phyloP scores from a whole-genome alignment of 371 early-diverging fungal species.

The Rhizomucor miehei region DNA sequence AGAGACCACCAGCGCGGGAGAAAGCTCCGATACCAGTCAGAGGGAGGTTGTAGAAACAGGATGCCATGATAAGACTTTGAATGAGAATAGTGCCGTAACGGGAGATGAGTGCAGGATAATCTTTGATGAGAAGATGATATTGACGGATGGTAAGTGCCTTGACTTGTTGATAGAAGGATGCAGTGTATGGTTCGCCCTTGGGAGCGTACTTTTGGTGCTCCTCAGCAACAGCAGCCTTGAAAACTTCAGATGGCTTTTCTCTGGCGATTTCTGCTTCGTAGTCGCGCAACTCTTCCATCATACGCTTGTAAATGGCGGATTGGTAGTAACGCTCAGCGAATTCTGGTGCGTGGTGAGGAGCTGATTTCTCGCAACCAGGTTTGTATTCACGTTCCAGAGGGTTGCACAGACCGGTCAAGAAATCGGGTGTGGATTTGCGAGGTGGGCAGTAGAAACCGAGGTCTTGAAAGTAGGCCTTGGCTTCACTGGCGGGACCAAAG shows the following conservation, averaged over 20 bases:
- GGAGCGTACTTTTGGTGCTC: slow-evolving; percentile 40
- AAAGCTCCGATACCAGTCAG: slow-evolving; percentile 54
- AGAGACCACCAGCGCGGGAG: slow-evolving; percentile 65
- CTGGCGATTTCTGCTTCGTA: slow-evolving; percentile 15
- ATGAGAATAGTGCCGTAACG: slow-evolving; percentile 53
- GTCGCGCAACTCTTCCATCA: slow-evolving; percentile 25
- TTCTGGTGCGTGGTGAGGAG: slow-evolving; percentile 43
- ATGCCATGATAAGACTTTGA: slow-evolving; percentile 66
- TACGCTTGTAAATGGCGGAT: slow-evolving; percentile 17
- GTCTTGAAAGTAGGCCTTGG: slow-evolving; percentile 65
- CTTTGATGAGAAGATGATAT: slow-evolving; percentile 45
- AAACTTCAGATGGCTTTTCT: slow-evolving; percentile 26
- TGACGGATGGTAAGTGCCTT: slow-evolving; percentile 47
- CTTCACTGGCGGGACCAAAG: slow-evolving; percentile 63
- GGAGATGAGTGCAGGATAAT: slow-evolving; percentile 41
- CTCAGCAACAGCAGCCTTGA: slow-evolving; percentile 39
- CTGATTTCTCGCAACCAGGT: slow-evolving; percentile 43
- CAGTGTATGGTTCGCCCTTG: slow-evolving; percentile 41
- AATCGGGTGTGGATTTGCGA: slow-evolving; percentile 76
- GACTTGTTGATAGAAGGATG: slow-evolving; percentile 52
- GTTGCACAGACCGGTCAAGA: slow-evolving; percentile 68
- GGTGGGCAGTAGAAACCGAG: slow-evolving; percentile 70
- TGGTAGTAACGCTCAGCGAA: slow-evolving; percentile 41
- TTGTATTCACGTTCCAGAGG: slow-evolving; percentile 52
- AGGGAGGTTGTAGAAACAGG: slow-evolving; percentile 61